Conservation (phyloP, 768 basidiomycete species). For the Rhizopogon vesiculosus region DNA sequence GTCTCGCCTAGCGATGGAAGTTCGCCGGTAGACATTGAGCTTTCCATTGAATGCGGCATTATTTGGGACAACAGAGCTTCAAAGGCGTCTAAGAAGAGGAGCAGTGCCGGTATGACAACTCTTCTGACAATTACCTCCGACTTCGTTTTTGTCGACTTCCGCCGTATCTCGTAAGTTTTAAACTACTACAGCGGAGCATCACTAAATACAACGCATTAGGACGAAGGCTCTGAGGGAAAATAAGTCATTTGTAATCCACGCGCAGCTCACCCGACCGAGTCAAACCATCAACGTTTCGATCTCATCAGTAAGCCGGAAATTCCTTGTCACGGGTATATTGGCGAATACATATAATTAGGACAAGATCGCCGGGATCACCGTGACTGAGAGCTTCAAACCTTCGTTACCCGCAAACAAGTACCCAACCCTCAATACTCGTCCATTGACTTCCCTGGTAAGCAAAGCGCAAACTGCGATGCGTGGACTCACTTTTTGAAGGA, state of each 20-base stretch:
- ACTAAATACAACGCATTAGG: constrained; percentile 32
- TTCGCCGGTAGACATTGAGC: constrained; percentile 50
- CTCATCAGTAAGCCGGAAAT: constrained; percentile 45
- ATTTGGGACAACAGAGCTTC: constrained; percentile 23
- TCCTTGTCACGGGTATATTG: constrained; percentile 7
- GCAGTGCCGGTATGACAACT: constrained; percentile 56
- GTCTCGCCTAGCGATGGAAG: constrained; percentile 39
- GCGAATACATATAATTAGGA: constrained; percentile 46
- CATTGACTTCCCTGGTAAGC: constrained; percentile 53
- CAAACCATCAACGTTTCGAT: constrained; percentile 60
- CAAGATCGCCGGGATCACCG: constrained; percentile 61
- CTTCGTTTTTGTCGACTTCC: constrained; percentile 69
- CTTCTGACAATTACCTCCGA: constrained; percentile 78
- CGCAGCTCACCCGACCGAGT: constrained; percentile 67
- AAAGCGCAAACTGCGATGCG: background rate
- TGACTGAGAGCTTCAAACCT: constrained; percentile 54
- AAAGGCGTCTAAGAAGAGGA: constrained; percentile 39
- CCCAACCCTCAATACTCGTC: constrained; percentile 69
- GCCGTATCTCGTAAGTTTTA: constrained; percentile 63
- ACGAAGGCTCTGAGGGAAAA: constrained; percentile 59
- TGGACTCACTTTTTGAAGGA: constrained; percentile 39
- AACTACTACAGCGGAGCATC: background rate
- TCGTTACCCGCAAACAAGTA: constrained; percentile 47
- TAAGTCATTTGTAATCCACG: constrained; percentile 58
- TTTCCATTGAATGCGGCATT: constrained; percentile 57